Percentiles rank a stretch among this genome's conserved stretches.
These are phyloP conservation scores for Pleurotus tuber-regium DNA, from an alignment of 768 basidiomycete species.

Conservation along the genomic window DNA sequence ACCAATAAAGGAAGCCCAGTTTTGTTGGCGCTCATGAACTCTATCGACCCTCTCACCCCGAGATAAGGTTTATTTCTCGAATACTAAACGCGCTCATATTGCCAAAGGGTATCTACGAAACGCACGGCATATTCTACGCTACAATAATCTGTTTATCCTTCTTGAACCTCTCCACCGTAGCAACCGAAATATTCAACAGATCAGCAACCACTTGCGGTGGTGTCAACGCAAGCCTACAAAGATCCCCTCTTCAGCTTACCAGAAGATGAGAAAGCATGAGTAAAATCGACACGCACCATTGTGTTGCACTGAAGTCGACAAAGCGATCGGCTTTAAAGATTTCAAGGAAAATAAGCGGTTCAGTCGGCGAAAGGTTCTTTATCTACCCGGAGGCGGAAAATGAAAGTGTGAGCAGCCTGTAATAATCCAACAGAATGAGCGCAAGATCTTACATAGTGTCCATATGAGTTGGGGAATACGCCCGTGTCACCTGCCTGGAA, in stretches of 20 bases:
- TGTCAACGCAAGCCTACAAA: slow-evolving; percentile 14
- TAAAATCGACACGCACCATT: slow-evolving; percentile 11
- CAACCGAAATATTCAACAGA: slow-evolving; percentile 16
- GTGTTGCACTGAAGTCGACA: slow-evolving; percentile 17
- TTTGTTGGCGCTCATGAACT: no score
- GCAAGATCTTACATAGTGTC: slow-evolving; percentile 13
- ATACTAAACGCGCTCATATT: no score
- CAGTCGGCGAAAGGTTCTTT: slow-evolving; percentile 17
- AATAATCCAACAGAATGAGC: neutral
- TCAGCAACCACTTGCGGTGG: slow-evolving; percentile 18
- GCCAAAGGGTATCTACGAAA: no score
- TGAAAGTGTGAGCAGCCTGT: neutral
- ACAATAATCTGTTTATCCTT: slow-evolving; percentile 16
- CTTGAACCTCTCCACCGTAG: slow-evolving; percentile 13
- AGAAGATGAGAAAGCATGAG: no score
- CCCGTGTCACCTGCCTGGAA: slow-evolving; percentile 14
- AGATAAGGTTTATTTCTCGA: no score
- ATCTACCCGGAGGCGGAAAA: slow-evolving; percentile 9
- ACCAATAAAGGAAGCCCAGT: no score
- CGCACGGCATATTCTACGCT: slow-evolving; percentile 14
- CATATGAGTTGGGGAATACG: slow-evolving; percentile 16
- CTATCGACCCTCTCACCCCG: no score
- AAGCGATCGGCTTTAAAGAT: slow-evolving; percentile 16
- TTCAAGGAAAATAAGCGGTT: slow-evolving; percentile 16
- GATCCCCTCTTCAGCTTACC: no score